A percentile compares a stretch with the other conserved stretches of the same genome.
Evolutionary conservation across 2,329 filamentous ascomycete genomes (phyloP).

Genomic region (Aspergillus awamori): DNA sequence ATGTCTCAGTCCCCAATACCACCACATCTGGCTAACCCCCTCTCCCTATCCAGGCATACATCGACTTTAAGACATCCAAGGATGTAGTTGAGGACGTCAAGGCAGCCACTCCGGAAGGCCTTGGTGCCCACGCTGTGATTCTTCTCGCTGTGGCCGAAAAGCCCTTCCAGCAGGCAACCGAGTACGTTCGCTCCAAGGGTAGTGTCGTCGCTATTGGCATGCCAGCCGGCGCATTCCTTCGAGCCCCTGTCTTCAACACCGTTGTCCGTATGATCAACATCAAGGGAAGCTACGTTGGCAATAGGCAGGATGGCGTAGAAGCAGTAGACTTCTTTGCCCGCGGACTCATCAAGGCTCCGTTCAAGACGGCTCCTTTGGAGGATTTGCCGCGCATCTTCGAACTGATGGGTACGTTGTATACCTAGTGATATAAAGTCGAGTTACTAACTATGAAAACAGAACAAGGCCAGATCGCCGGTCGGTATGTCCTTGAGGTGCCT

Average conservation of each 20-base stretch:
- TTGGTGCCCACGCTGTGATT: slow-evolving; percentile 84
- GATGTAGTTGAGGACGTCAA: slow-evolving; percentile 85
- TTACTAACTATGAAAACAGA: slow-evolving; percentile 24
- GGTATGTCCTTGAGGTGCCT: slow-evolving; percentile 50
- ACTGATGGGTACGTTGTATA: slow-evolving; percentile 57
- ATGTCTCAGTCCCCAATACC: neutral
- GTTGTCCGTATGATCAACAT: slow-evolving; percentile 90
- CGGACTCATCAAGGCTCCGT: slow-evolving; percentile 83
- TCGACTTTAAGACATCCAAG: slow-evolving; percentile 77
- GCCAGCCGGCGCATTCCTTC: slow-evolving; percentile 76
- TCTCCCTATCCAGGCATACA: slow-evolving; percentile 54
- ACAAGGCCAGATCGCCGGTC: slow-evolving; percentile 46
- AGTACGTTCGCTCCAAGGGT: slow-evolving; percentile 81
- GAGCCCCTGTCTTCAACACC: slow-evolving; percentile 84
- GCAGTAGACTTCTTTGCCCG: slow-evolving; percentile 86
- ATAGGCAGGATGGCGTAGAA: slow-evolving; percentile 83
- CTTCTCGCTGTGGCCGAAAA: slow-evolving; percentile 84
- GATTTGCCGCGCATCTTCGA: slow-evolving; percentile 81
- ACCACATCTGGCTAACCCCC: slow-evolving; percentile 1
- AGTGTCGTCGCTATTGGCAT: slow-evolving; percentile 87
- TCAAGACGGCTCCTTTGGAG: slow-evolving; percentile 79
- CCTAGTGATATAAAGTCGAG: neutral
- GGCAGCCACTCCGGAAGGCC: slow-evolving; percentile 74
- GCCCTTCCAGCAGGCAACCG: slow-evolving; percentile 92
- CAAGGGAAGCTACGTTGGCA: slow-evolving; percentile 91